These are phyloP conservation scores for Holtermanniella nyarrowii DNA, from an alignment of 768 basidiomycete genomes.

Conservation along the genomic window DNA sequence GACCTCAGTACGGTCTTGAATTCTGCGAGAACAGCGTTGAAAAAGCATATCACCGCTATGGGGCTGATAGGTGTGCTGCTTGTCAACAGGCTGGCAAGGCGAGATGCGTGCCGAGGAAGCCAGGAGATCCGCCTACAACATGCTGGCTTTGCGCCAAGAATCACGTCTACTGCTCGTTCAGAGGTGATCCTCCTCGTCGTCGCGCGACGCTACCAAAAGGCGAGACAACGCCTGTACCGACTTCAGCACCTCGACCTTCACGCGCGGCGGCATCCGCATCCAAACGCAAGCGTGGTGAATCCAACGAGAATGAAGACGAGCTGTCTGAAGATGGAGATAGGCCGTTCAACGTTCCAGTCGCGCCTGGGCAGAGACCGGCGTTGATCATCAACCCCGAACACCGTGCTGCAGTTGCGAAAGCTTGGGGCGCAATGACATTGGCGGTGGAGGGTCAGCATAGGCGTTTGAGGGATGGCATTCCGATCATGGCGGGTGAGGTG, in stretches of 20 bases:
- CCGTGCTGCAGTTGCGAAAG: background rate
- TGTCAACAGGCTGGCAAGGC: background rate
- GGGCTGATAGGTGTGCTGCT: background rate
- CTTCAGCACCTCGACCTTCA: background rate
- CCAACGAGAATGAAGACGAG: background rate
- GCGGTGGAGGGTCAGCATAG: background rate
- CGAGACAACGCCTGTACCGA: too few species aligned
- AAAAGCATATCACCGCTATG: background rate
- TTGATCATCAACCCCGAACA: background rate
- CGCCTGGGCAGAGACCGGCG: background rate
- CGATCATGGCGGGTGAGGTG: background rate
- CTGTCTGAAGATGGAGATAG: background rate
- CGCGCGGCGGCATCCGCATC: background rate
- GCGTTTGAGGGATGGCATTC: background rate
- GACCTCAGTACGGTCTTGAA: background rate
- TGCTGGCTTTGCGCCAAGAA: background rate
- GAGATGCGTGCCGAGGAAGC: background rate
- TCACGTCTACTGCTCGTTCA: background rate
- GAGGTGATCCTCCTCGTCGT: background rate
- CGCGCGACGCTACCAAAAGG: background rate
- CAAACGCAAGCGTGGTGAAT: background rate
- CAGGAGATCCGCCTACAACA: background rate
- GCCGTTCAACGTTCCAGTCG: background rate
- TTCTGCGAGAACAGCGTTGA: background rate
- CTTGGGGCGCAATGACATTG: background rate